These are phyloP conservation scores for Gossypium davidsonii DNA, from an alignment of 441 rosid genomes.

Conservation along the genomic window DNA sequence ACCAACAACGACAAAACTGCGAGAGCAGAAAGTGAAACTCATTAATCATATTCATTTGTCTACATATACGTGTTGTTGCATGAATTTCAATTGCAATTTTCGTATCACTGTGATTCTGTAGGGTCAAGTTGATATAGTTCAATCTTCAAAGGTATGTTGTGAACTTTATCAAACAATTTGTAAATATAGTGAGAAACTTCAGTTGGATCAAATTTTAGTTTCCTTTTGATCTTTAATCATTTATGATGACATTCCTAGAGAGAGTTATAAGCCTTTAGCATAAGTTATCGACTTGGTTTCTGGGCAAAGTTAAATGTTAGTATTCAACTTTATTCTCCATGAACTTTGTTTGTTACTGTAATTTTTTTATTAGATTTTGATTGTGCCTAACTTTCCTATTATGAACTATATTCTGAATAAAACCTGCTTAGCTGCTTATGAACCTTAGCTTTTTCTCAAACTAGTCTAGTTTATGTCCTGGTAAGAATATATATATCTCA, in stretches of 20 bases:
- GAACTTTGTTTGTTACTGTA: not conserved
- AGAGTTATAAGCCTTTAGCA: not conserved
- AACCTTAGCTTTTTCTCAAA: not conserved
- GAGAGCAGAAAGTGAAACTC: not conserved
- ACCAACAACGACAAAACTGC: too few species aligned
- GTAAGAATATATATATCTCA: not conserved
- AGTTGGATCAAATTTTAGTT: not conserved
- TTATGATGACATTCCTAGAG: not conserved
- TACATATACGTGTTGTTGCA: not conserved
- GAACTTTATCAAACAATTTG: constrained; percentile 4
- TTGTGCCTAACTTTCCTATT: not conserved
- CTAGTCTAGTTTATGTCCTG: too few species aligned
- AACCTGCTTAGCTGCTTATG: not conserved
- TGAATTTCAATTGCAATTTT: not conserved
- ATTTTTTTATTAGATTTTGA: not conserved
- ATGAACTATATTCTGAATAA: not conserved
- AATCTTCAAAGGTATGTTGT: not conserved
- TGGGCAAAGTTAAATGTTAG: not conserved
- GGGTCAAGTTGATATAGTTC: not conserved
- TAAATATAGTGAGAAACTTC: not conserved
- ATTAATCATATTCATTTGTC: not conserved
- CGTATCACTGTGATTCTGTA: not conserved
- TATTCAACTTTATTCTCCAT: not conserved
- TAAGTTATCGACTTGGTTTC: not conserved
- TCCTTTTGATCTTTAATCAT: not conserved